These are phyloP conservation scores for Emergomyces pasteurianus DNA, from an alignment of 2,329 filamentous ascomycete genomes.

Conservation along the genomic window DNA sequence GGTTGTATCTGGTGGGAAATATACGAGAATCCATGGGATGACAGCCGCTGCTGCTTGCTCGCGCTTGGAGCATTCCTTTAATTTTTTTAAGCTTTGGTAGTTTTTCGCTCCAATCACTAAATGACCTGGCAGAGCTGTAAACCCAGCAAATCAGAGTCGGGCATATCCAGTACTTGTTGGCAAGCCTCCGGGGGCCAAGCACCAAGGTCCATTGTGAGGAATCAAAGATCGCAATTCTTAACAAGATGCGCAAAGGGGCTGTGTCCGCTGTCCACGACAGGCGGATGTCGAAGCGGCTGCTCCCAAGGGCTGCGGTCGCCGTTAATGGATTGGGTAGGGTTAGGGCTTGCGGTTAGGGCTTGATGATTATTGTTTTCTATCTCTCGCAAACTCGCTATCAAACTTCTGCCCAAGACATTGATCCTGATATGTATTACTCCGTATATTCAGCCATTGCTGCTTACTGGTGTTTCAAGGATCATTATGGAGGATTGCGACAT, in stretches of 20 bases:
- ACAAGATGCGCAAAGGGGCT: not conserved
- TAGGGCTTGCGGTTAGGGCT: constrained; percentile 2
- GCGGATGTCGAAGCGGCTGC: not conserved
- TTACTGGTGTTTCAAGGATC: not conserved
- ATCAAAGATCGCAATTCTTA: not conserved
- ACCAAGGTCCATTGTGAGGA: not conserved
- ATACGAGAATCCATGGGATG: not conserved
- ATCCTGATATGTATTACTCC: no score
- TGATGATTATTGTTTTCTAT: not conserved
- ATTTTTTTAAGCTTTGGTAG: constrained; percentile 1
- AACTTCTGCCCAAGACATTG: not conserved
- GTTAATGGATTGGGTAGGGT: not conserved
- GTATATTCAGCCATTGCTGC: not conserved
- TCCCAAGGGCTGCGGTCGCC: not conserved
- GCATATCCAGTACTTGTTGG: not conserved
- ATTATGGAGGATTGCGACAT: not conserved
- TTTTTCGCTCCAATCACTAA: not conserved
- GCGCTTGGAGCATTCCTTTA: not conserved
- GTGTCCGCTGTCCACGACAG: not conserved
- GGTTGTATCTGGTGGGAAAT: not conserved
- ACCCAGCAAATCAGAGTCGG: not conserved
- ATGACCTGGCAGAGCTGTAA: not conserved
- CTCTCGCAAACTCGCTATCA: not conserved
- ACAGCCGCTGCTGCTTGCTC: not conserved
- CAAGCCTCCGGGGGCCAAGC: not conserved